phyloP scores from a whole-genome alignment of 768 basidiomycete species.

The Suillus fuscotomentosus region DNA sequence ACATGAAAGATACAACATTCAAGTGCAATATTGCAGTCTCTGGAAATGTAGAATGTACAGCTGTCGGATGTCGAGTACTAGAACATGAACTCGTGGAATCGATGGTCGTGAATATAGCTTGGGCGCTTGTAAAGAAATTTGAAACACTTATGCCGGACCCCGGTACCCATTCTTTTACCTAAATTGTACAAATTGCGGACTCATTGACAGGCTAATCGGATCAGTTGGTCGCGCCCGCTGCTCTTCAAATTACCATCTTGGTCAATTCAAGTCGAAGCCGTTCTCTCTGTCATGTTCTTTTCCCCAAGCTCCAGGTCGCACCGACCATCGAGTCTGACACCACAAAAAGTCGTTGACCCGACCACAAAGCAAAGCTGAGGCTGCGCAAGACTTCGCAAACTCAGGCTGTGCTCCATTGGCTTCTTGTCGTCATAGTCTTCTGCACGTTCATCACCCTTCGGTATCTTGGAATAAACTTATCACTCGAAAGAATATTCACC shows the following conservation, averaged over 20 bases:
- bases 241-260: not conserved
- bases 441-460: not conserved
- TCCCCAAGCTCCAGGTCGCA: not conserved
- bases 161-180: too few relatives aligned
- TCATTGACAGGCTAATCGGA: not conserved
- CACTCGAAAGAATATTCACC: not conserved
- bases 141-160: too few relatives aligned
- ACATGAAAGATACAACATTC: too few relatives aligned
- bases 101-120: too few relatives aligned
- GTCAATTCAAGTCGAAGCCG: not conserved
- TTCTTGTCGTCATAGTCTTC: not conserved
- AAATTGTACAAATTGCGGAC: too few relatives aligned
- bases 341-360: not conserved
- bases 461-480: not conserved
- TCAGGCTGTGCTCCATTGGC: not conserved
- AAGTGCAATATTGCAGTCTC: too few relatives aligned
- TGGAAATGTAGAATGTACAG: too few relatives aligned
- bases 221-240: not conserved
- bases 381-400: not conserved
- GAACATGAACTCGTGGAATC: too few relatives aligned
- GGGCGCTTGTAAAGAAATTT: too few relatives aligned
- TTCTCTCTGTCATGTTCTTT: not conserved
- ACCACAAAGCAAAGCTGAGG: not conserved
- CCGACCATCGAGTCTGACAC: not conserved
- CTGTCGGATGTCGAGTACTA: too few relatives aligned